A percentile compares a stretch with the other conserved stretches of the same genome.
Conservation (phyloP, 2,329 filamentous ascomycete genomes). For the Ophiocordyceps sinensis region DNA sequence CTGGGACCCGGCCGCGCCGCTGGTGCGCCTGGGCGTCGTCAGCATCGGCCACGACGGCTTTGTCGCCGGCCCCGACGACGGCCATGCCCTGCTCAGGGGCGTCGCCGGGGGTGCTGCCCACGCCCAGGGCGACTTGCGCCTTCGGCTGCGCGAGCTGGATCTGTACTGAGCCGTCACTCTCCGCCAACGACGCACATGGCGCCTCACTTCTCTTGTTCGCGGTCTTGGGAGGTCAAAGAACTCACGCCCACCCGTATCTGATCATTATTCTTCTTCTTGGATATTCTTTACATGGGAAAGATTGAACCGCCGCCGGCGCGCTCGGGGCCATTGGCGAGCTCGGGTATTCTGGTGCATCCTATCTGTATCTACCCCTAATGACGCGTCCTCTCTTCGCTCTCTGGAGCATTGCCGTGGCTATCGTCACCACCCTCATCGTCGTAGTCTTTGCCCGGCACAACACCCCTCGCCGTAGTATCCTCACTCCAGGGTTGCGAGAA, state of each 20-base stretch:
- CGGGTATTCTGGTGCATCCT: too few species aligned
- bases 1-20: conserved; percentile 12
- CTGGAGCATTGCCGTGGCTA: too few species aligned
- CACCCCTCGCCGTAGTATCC: neutral
- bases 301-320: too few species aligned
- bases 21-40: conserved; percentile 17
- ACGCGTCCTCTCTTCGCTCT: too few species aligned
- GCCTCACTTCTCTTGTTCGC: too few species aligned
- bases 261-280: too few species aligned
- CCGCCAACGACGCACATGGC: too few species aligned
- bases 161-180: conserved; percentile 12
- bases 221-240: too few species aligned
- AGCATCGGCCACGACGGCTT: conserved; percentile 13
- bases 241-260: too few species aligned
- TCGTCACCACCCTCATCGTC: neutral
- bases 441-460: neutral
- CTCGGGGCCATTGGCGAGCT: too few species aligned
- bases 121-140: neutral
- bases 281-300: too few species aligned
- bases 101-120: neutral
- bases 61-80: conserved; percentile 8
- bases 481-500: conserved; percentile 8
- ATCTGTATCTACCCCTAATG: too few species aligned
- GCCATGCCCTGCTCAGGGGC: conserved; percentile 11
- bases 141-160: conserved; percentile 18